Evolutionary conservation across 1,284 basidiomycete genomes (phyloP).

Genomic region (Phylloboletellus chloephorus): DNA sequence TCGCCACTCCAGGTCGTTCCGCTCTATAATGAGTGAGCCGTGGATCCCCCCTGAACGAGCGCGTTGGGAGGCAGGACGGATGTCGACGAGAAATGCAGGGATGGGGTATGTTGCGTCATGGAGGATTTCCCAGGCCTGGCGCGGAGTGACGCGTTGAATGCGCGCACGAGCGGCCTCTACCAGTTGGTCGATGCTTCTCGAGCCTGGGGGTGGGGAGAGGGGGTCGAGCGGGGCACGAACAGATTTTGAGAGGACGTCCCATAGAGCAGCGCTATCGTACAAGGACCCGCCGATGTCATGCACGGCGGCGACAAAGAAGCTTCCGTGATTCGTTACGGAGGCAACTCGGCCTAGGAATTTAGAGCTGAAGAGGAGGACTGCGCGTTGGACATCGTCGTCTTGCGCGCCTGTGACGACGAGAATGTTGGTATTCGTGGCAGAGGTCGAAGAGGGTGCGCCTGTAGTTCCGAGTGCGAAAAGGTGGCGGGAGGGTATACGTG

Average conservation of each 20-base stretch:
- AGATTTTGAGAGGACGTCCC: slow-evolving; percentile 60
- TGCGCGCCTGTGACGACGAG: slow-evolving; percentile 55
- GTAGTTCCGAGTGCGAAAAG: slow-evolving; percentile 56
- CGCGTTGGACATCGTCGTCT: slow-evolving; percentile 52
- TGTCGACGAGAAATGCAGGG: slow-evolving; percentile 70
- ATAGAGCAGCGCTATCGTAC: slow-evolving; percentile 58
- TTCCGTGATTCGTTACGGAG: slow-evolving; percentile 33
- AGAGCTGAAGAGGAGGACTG: slow-evolving; percentile 53
- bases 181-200: slow-evolving; percentile 49
- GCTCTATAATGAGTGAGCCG: slow-evolving; percentile 61
- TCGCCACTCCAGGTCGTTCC: slow-evolving; percentile 69
- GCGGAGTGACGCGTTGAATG: slow-evolving; percentile 56
- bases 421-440: slow-evolving; percentile 32
- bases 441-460: slow-evolving; percentile 27
- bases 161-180: slow-evolving; percentile 53
- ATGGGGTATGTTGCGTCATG: slow-evolving; percentile 46
- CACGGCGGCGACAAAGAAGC: slow-evolving; percentile 44
- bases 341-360: slow-evolving; percentile 60
- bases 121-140: slow-evolving; percentile 56
- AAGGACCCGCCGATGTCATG: slow-evolving; percentile 46
- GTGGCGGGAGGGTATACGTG: slow-evolving; percentile 39
- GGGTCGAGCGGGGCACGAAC: slow-evolving; percentile 55
- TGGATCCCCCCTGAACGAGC: slow-evolving; percentile 50
- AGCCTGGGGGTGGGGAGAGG: slow-evolving; percentile 54
- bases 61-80: slow-evolving; percentile 57